Percentiles rank a stretch among this genome's conserved stretches.
These are phyloP conservation scores for Pachysandra terminalis DNA, from an alignment of 164 flowering plant genomes.

Conservation along the genomic window DNA sequence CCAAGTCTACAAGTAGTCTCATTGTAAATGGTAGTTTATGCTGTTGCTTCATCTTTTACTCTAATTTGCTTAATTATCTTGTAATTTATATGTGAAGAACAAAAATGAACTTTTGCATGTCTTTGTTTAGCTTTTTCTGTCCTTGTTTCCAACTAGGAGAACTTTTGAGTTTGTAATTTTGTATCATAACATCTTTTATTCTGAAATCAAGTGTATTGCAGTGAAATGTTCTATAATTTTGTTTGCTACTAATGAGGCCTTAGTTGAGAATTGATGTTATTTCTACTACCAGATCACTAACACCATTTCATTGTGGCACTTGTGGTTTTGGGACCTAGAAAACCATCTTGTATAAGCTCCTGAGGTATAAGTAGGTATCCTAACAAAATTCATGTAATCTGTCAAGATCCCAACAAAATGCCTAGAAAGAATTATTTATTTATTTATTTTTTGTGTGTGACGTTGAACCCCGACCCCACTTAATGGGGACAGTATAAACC, in stretches of 20 bases:
- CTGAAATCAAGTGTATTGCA: too few species aligned
- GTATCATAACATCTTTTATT: neutral
- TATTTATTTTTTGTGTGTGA: too few species aligned
- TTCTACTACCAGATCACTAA: too few species aligned
- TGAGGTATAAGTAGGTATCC: neutral
- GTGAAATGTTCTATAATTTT: too few species aligned
- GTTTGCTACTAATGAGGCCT: too few species aligned
- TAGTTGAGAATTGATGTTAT: too few species aligned
- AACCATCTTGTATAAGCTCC: neutral
- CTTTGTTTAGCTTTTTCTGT: neutral
- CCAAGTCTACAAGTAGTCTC: conserved; percentile 28
- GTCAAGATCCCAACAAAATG: neutral
- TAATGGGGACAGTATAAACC: too few species aligned
- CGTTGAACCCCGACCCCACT: too few species aligned
- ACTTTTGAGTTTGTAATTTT: neutral
- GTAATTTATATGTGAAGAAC: conserved; percentile 8
- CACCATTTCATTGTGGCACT: too few species aligned
- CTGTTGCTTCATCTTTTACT: neutral
- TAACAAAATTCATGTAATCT: neutral
- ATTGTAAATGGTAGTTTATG: conserved; percentile 10
- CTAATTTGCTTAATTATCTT: neutral
- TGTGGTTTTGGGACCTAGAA: too few species aligned
- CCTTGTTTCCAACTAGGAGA: neutral
- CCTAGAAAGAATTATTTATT: neutral
- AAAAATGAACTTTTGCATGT: neutral